Percentiles rank a stretch among this genome's conserved stretches.
phyloP scores from a whole-genome alignment of 1,139 yeast species.

The Hansenula lynferdii region DNA sequence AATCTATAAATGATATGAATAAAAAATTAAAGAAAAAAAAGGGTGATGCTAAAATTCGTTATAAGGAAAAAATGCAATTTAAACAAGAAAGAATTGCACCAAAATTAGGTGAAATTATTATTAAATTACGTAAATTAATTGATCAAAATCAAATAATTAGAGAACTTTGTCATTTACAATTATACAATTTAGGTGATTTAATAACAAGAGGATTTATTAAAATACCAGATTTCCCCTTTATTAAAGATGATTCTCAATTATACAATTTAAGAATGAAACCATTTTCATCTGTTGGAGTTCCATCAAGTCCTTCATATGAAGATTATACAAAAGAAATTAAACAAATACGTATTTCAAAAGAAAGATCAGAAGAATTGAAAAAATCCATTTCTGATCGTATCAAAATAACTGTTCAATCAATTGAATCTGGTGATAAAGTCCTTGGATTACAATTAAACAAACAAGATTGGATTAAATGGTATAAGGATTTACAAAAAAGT shows the following conservation, averaged over 20 bases:
- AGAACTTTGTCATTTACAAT: slow-evolving; percentile 34
- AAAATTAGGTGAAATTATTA: slow-evolving; percentile 17
- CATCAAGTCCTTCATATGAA: slow-evolving; percentile 49
- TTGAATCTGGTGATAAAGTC: slow-evolving; percentile 18
- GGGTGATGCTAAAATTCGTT: slow-evolving; percentile 27
- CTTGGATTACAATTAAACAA: slow-evolving; percentile 23
- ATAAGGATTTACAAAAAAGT: slow-evolving; percentile 21
- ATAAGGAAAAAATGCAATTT: slow-evolving; percentile 23
- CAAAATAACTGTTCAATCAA: slow-evolving; percentile 17
- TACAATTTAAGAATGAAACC: slow-evolving; percentile 75
- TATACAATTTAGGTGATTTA: slow-evolving; percentile 34
- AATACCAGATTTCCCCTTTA: slow-evolving; percentile 34
- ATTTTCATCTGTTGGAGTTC: slow-evolving; percentile 79
- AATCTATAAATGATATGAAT: slow-evolving; percentile 27
- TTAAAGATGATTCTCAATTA: slow-evolving; percentile 42
- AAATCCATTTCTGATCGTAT: slow-evolving; percentile 9
- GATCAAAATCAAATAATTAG: slow-evolving; percentile 33
- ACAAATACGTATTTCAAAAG: not conserved
- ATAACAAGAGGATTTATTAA: slow-evolving; percentile 32
- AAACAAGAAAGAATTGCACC: slow-evolving; percentile 23
- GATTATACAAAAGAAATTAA: slow-evolving; percentile 9
- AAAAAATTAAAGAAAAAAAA: slow-evolving; percentile 45
- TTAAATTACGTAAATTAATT: slow-evolving; percentile 24
- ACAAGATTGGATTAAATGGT: slow-evolving; percentile 25
- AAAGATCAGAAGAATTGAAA: slow-evolving; percentile 3